phyloP scores from a whole-genome alignment of 1,139 yeast species.

The Saccharomyces hybrid region DNA sequence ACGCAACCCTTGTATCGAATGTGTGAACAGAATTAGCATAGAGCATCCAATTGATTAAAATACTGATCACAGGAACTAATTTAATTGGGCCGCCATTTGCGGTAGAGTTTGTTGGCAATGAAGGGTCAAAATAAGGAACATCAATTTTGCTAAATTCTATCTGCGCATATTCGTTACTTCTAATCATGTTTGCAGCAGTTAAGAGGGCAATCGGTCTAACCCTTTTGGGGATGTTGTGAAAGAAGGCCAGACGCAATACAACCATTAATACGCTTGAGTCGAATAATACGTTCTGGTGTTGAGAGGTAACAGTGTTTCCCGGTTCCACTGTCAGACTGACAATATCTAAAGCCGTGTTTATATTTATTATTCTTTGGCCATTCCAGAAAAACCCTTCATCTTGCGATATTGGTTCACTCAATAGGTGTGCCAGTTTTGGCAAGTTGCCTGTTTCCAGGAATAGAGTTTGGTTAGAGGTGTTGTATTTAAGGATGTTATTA shows the following conservation, averaged over 20 bases:
- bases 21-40: conserved; percentile 72
- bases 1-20: conserved; percentile 72
- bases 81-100: conserved; percentile 14
- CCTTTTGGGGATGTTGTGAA: conserved; percentile 51
- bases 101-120: conserved; percentile 41
- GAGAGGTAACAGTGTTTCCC: conserved; percentile 57
- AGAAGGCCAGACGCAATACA: conserved; percentile 63
- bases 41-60: conserved; percentile 76
- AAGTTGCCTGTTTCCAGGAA: conserved; percentile 82
- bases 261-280: conserved; percentile 57
- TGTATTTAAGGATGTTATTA: conserved; percentile 66
- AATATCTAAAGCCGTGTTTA: conserved; percentile 61
- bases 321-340: conserved; percentile 67
- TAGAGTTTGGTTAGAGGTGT: conserved; percentile 83
- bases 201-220: conserved; percentile 62
- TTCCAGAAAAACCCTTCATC: conserved; percentile 56
- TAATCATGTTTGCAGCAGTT: conserved; percentile 70
- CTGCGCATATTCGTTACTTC: conserved; percentile 58
- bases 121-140: conserved; percentile 85
- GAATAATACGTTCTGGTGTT: conserved; percentile 58
- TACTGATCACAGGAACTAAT: conserved; percentile 56
- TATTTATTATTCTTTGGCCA: conserved; percentile 61
- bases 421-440: conserved; percentile 51
- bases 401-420: conserved; percentile 51
- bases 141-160: conserved; percentile 69